These are phyloP conservation scores for Oryza australiensis DNA, from an alignment of 176 grass and related monocot species.

Conservation along the genomic window DNA sequence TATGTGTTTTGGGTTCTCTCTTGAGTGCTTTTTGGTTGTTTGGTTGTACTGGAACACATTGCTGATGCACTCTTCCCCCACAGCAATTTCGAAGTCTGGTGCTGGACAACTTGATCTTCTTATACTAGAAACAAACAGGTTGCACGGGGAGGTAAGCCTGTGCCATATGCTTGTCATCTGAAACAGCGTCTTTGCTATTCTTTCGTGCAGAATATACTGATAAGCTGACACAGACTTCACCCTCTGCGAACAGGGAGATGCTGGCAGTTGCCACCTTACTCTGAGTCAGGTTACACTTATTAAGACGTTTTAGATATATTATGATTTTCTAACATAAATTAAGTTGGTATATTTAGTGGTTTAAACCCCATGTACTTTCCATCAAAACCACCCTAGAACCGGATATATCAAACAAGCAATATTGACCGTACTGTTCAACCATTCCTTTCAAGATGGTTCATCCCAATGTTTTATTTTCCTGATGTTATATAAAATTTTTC, in stretches of 20 bases:
- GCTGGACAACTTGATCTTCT: constrained; percentile 33
- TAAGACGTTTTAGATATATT: background rate
- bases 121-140: constrained; percentile 34
- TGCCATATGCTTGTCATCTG: background rate
- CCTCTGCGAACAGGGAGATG: constrained; percentile 33
- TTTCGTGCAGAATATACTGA: background rate
- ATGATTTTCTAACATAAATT: background rate
- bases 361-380: background rate
- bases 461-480: background rate
- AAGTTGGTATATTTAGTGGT: background rate
- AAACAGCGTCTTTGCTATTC: background rate
- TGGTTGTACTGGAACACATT: background rate
- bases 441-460: background rate
- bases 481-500: background rate
- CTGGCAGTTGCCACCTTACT: constrained; percentile 40
- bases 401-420: background rate
- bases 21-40: background rate
- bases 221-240: background rate
- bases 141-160: constrained; percentile 25
- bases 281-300: constrained; percentile 29
- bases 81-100: constrained; percentile 45
- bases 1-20: background rate
- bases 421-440: background rate
- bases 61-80: constrained; percentile 8
- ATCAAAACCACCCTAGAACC: background rate